These are phyloP conservation scores for Pseudofabraea citricarpa DNA, from an alignment of 2,329 filamentous ascomycete genomes.

Conservation along the genomic window DNA sequence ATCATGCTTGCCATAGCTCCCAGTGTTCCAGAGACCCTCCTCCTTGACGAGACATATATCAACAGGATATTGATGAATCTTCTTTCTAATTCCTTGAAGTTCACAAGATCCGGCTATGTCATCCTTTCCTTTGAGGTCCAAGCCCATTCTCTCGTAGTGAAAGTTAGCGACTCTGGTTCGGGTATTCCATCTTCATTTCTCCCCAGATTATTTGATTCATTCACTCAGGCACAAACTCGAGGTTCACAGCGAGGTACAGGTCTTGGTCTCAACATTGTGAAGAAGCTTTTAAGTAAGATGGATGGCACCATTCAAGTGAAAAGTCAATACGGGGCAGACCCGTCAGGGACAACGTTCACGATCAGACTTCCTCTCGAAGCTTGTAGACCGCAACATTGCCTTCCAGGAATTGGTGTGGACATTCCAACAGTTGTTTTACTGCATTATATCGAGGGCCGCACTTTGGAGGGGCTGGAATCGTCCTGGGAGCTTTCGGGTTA, in stretches of 20 bases:
- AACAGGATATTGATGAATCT: constrained; percentile 32
- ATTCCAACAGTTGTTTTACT: constrained; percentile 11
- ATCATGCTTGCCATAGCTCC: constrained; percentile 28
- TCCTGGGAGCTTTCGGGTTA: constrained; percentile 22
- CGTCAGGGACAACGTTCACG: constrained; percentile 14
- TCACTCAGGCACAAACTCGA: constrained; percentile 23
- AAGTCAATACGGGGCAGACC: constrained; percentile 16
- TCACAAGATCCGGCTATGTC: constrained; percentile 23
- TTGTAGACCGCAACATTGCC: neutral
- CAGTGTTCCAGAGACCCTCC: constrained; percentile 26
- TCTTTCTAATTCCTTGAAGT: constrained; percentile 29
- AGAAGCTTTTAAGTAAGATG: constrained; percentile 26
- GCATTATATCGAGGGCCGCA: constrained; percentile 10
- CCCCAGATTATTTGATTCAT: constrained; percentile 29
- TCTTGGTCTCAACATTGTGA: constrained; percentile 26
- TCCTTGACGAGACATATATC: constrained; percentile 30
- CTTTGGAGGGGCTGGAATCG: constrained; percentile 16
- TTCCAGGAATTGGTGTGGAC: neutral
- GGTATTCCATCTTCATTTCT: constrained; percentile 28
- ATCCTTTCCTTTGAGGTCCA: constrained; percentile 13
- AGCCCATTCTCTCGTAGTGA: constrained; percentile 14
- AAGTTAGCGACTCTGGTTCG: constrained; percentile 29
- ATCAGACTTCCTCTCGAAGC: constrained; percentile 14
- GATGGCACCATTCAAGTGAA: constrained; percentile 25
- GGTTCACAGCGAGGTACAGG: constrained; percentile 22